Conservation (phyloP, 176 grass and related monocot species). For the Lolium rigidum region DNA sequence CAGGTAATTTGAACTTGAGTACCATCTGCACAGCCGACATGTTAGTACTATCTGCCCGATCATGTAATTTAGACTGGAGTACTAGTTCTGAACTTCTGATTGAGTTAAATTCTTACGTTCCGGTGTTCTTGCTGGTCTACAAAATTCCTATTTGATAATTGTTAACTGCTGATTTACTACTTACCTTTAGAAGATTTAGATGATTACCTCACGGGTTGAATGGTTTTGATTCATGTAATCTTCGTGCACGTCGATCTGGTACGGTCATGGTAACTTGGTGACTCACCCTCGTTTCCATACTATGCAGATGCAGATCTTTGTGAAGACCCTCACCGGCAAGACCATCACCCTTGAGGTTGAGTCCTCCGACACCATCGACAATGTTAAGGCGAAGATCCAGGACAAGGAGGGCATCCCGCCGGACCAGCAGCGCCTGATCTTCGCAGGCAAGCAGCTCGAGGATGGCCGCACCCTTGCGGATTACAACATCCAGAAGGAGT, state of each 20-base stretch:
- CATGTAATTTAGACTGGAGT: no score
- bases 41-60: no score
- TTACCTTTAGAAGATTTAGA: not conserved
- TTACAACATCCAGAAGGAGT: conserved; percentile 69
- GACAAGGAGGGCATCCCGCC: conserved; percentile 75
- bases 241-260: no score
- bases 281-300: not conserved
- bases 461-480: conserved; percentile 47
- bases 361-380: conserved; percentile 40
- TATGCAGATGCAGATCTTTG: conserved; percentile 67
- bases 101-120: no score
- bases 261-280: no score
- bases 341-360: conserved; percentile 64
- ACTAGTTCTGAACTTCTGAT: no score
- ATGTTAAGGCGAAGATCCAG: conserved; percentile 69
- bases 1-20: no score
- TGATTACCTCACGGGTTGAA: not conserved
- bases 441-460: conserved; percentile 56
- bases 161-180: not conserved
- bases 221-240: no score
- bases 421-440: conserved; percentile 61
- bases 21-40: no score
- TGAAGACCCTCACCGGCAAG: conserved; percentile 70
- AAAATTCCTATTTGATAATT: not conserved
- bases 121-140: not conserved